Conservation (phyloP, 2,329 filamentous ascomycete species). For the Fusarium hainanense region DNA sequence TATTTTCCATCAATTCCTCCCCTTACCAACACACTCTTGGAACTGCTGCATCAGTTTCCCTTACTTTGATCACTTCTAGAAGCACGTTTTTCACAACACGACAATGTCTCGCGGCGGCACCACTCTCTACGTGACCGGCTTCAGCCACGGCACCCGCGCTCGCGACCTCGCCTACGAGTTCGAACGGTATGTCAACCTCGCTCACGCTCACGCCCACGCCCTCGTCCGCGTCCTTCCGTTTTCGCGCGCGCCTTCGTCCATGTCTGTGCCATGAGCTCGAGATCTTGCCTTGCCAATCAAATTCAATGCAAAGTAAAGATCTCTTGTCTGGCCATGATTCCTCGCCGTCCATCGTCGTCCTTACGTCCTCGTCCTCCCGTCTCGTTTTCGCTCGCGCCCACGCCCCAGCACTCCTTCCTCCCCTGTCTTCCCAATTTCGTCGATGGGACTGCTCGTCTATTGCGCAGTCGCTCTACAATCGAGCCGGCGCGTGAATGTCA, state of each 20-base stretch:
- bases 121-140: constrained; percentile 98
- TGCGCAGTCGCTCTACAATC: constrained; percentile 44
- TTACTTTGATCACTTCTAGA: constrained; percentile 11
- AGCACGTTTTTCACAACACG: constrained; percentile 26
- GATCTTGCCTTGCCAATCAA: constrained; percentile 13
- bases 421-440: constrained; percentile 39
- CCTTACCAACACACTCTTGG: constrained; percentile 30
- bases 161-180: constrained; percentile 99
- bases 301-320: constrained; percentile 26
- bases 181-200: constrained; percentile 94
- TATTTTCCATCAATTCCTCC: constrained; percentile 35
- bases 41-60: constrained; percentile 44
- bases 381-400: constrained; percentile 45
- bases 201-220: constrained; percentile 52
- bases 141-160: constrained; percentile 97
- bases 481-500: constrained; percentile 44
- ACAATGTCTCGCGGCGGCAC: constrained; percentile 92
- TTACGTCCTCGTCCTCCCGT: constrained; percentile 46
- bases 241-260: constrained; percentile 43
- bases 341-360: constrained; percentile 46
- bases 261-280: constrained; percentile 38
- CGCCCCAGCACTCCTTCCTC: constrained; percentile 41
- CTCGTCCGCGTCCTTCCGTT: constrained; percentile 54
- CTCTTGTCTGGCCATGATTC: constrained; percentile 43
- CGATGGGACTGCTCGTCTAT: constrained; percentile 46